Conservation (phyloP, 2,329 filamentous ascomycete genomes). For the Colletotrichum kahawae region DNA sequence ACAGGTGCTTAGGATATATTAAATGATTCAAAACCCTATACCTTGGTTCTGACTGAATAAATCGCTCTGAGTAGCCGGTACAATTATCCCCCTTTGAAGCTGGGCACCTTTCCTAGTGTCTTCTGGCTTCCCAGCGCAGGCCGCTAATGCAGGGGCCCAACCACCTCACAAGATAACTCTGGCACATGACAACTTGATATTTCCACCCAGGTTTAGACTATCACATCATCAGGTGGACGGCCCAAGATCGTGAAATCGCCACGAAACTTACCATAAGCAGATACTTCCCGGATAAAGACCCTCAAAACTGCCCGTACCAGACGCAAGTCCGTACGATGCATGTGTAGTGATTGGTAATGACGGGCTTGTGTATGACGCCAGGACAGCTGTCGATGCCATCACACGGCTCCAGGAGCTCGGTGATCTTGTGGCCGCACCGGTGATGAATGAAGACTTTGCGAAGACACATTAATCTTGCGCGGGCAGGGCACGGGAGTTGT, state of each 20-base stretch:
- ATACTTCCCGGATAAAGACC: background rate
- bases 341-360: slow-evolving; percentile 34
- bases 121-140: background rate
- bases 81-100: background rate
- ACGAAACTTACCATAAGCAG: background rate
- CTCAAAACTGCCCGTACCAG: slow-evolving; percentile 33
- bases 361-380: slow-evolving; percentile 21
- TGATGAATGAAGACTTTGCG: slow-evolving; percentile 36
- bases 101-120: background rate
- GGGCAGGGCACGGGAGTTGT: background rate
- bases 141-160: background rate
- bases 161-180: background rate
- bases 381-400: slow-evolving; percentile 29
- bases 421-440: slow-evolving; percentile 35
- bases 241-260: background rate
- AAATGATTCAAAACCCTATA: background rate
- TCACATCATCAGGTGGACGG: background rate
- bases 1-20: background rate
- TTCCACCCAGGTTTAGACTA: background rate
- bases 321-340: slow-evolving; percentile 30
- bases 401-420: slow-evolving; percentile 31
- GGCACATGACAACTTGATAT: background rate
- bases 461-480: slow-evolving; percentile 26
- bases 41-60: background rate
- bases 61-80: background rate